A percentile compares a stretch with the other conserved stretches of the same genome.
Evolutionary conservation across 257 asterid species (phyloP).

Genomic region (Phtheirospermum japonicum): DNA sequence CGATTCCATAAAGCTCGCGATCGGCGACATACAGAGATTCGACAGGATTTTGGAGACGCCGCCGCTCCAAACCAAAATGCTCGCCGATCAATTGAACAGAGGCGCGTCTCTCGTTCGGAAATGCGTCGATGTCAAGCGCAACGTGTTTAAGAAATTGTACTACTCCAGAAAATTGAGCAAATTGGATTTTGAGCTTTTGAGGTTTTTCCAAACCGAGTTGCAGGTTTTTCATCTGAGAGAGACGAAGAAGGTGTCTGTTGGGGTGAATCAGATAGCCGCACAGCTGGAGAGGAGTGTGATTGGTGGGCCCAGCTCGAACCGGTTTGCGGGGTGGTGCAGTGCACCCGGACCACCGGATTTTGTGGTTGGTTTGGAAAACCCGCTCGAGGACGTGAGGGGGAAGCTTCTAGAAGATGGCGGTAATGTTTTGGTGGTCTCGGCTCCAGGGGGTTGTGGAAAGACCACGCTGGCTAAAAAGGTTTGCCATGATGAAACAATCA

Average conservation of each 20-base stretch:
- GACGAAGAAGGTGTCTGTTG: slow-evolving; percentile 21
- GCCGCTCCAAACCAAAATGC: neutral
- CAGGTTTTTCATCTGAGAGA: slow-evolving; percentile 24
- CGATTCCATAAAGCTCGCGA: neutral
- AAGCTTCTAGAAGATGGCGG: slow-evolving; percentile 26
- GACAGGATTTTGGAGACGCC: slow-evolving; percentile 12
- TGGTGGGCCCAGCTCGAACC: neutral
- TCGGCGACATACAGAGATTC: slow-evolving; percentile 14
- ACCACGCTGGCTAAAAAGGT: slow-evolving; percentile 34
- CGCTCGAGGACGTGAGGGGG: slow-evolving; percentile 30
- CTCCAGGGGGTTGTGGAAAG: slow-evolving; percentile 45
- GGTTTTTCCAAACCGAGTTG: slow-evolving; percentile 29
- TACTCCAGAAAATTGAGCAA: slow-evolving; percentile 21
- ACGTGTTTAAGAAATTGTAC: slow-evolving; percentile 9
- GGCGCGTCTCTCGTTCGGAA: slow-evolving; percentile 22
- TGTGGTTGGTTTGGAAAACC: slow-evolving; percentile 34
- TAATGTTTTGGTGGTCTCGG: slow-evolving; percentile 35
- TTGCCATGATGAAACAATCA: slow-evolving; percentile 31
- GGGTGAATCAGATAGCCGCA: slow-evolving; percentile 8
- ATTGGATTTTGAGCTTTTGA: slow-evolving; percentile 16
- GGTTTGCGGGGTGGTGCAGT: slow-evolving; percentile 25
- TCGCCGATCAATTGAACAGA: neutral
- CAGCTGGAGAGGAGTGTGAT: neutral
- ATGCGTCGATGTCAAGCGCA: slow-evolving; percentile 28
- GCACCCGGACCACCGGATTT: slow-evolving; percentile 27